Evolutionary conservation across 1,284 basidiomycete genomes (phyloP).

Genomic region (Ganoderma resinaceum): DNA sequence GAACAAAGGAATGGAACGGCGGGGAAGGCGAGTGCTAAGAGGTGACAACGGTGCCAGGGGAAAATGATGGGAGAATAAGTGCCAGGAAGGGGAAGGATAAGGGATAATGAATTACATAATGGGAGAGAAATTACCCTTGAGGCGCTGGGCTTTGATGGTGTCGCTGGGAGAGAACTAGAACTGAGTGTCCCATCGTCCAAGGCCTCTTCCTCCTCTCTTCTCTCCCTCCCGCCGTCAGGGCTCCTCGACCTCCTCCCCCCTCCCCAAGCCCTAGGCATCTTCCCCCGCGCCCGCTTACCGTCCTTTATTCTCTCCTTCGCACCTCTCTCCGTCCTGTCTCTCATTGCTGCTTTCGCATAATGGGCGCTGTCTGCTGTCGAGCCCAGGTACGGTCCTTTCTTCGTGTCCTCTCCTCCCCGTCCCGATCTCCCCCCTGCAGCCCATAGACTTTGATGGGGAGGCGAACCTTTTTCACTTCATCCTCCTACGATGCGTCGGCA

Average conservation of each 20-base stretch:
- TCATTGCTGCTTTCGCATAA: conserved; percentile 44
- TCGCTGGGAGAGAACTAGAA: conserved; percentile 5
- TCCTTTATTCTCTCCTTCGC: conserved; percentile 33
- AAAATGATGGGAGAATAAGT: conserved; percentile 12
- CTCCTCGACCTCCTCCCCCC: conserved; percentile 25
- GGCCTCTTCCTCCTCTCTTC: conserved; percentile 24
- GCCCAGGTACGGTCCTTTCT: conserved; percentile 61
- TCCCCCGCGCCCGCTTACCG: conserved; percentile 28
- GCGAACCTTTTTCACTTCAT: conserved; percentile 98
- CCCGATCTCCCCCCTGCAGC: conserved; percentile 54
- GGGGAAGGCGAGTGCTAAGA: neutral
- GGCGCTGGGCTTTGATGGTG: conserved; percentile 20
- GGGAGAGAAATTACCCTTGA: neutral
- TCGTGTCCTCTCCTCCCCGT: conserved; percentile 15
- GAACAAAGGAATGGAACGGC: conserved; percentile 20
- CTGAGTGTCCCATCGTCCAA: conserved; percentile 4
- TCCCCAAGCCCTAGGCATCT: conserved; percentile 17
- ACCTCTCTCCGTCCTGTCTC: conserved; percentile 28
- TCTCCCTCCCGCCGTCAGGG: conserved; percentile 28
- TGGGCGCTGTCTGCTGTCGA: conserved; percentile 88
- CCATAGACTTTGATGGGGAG: conserved; percentile 97
- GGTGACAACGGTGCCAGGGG: neutral
- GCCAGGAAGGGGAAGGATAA: conserved; percentile 8
- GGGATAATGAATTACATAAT: conserved; percentile 13
- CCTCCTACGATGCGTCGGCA: conserved; percentile 92